These are phyloP conservation scores for Podospora pseudopauciseta DNA, from an alignment of 495 filamentous ascomycete species.

Conservation along the genomic window DNA sequence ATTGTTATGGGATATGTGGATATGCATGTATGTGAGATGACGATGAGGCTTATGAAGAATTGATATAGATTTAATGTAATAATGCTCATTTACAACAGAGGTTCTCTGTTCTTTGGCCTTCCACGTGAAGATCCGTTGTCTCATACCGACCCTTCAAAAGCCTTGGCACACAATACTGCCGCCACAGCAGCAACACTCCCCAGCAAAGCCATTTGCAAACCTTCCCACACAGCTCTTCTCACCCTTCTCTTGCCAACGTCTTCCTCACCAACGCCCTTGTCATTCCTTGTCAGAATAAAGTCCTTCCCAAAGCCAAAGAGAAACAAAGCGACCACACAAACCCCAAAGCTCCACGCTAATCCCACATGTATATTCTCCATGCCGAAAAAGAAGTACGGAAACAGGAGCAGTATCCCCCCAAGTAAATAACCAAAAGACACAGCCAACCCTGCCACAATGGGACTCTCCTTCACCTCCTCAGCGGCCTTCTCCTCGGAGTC, in stretches of 20 bases:
- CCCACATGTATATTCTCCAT: slow-evolving; percentile 49
- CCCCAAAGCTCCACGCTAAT: slow-evolving; percentile 63
- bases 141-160: slow-evolving; percentile 42
- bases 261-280: slow-evolving; percentile 3
- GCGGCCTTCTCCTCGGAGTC: slow-evolving; percentile 1
- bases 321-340: slow-evolving; percentile 68
- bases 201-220: slow-evolving; percentile 62
- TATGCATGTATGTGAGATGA: neutral
- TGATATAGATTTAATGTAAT: neutral
- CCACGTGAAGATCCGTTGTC: neutral
- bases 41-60: neutral
- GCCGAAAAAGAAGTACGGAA: slow-evolving; percentile 76
- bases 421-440: slow-evolving; percentile 71
- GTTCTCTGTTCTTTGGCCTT: neutral
- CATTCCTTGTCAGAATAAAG: slow-evolving; percentile 12
- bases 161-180: slow-evolving; percentile 62
- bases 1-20: neutral
- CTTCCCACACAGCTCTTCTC: slow-evolving; percentile 35
- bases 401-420: slow-evolving; percentile 66
- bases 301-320: slow-evolving; percentile 72
- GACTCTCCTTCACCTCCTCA: slow-evolving; percentile 21
- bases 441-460: slow-evolving; percentile 41
- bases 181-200: slow-evolving; percentile 63
- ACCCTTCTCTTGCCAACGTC: slow-evolving; percentile 27
- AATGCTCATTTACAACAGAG: neutral